Evolutionary conservation across 139 green algal species (phyloP), one percentile per base, ranked within the genome.

Genomic region (Auxenochlorella protothecoides): DNA sequence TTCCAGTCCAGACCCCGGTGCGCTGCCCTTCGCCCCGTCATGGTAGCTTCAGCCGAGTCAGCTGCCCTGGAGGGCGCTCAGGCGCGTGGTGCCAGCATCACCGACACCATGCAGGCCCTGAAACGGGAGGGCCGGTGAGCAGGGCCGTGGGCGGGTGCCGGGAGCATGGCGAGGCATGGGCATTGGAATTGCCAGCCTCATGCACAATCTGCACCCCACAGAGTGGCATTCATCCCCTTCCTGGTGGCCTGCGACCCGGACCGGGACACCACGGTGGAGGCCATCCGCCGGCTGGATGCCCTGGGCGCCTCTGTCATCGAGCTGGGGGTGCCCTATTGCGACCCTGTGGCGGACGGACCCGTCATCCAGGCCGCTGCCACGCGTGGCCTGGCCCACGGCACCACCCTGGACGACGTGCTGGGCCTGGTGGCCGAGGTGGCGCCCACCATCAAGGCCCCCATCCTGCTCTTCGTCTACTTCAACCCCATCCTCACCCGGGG

Each of bases 381-480:
- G 3, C 84, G 94, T 5, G 95, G 91, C 0, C 77, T 99, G 64
- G 72, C 89, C 16, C 79, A 82, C 13, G 87, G 86, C 66, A 89
- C 85, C 52, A 96, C 89, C 0, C 78, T 98, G 12, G 81, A 89
- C 56, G 76, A 84, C 59, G 88, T 96, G 4, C 76, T 97, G n/a
- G 82, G 75, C 14, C 86, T 96, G 75, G 71, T 96, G 6, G 61
- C 55, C 2, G 60, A 79, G 14, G 82, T 88, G 5, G 80, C 78
- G 5, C 75, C 88, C 1, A 71, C 51, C 6, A 82, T 98, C 65
- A 85, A 71, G 27, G 91, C 93, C 11, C 92, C 93, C 7, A 73
- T 99, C 3, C 86, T 99, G 10, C 79, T 98, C 59, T 99, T 99
- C 82, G 96, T 91, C 1, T 99, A 99, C 79, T 98, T 88, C 87